Evolutionary conservation across 257 asterid species (phyloP).

Genomic region (Perilla frutescens): DNA sequence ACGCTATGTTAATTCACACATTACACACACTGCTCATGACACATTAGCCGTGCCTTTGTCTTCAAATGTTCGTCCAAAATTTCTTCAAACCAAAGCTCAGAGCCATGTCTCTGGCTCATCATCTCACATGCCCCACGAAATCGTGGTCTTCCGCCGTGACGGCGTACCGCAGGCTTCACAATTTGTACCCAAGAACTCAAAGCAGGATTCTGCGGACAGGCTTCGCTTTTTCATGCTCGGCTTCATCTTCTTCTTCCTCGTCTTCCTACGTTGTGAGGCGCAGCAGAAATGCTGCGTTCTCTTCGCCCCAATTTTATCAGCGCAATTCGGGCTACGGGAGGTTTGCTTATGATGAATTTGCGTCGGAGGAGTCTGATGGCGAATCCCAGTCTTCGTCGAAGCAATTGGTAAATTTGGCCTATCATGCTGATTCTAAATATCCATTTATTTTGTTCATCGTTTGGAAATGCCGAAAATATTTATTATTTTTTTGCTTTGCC

Average conservation of each 20-base stretch:
- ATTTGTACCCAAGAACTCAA: slow-evolving; percentile 36
- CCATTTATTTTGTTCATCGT: not conserved
- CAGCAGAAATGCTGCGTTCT: slow-evolving; percentile 39
- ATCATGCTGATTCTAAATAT: not conserved
- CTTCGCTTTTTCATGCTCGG: slow-evolving; percentile 42
- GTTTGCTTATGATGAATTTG: slow-evolving; percentile 70
- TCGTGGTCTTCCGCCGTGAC: slow-evolving; percentile 44
- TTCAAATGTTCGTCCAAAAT: slow-evolving; percentile 40
- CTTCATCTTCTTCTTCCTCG: slow-evolving; percentile 38
- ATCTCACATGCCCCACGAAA: slow-evolving; percentile 39
- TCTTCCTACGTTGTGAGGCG: slow-evolving; percentile 45
- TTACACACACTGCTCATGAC: slow-evolving; percentile 1
- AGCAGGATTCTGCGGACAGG: slow-evolving; percentile 32
- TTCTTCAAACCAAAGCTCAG: slow-evolving; percentile 49
- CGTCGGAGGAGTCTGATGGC: slow-evolving; percentile 70
- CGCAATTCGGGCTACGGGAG: slow-evolving; percentile 69
- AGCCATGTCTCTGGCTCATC: slow-evolving; percentile 55
- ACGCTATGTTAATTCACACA: slow-evolving; percentile 29
- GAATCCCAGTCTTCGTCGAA: slow-evolving; percentile 63
- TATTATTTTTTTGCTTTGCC: not conserved
- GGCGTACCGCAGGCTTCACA: slow-evolving; percentile 41
- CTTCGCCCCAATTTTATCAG: slow-evolving; percentile 57
- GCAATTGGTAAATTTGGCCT: slow-evolving; percentile 55
- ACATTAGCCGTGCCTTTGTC: slow-evolving; percentile 37
- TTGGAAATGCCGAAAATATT: not conserved